Evolutionary conservation across 495 filamentous ascomycete genomes (phyloP).

Genomic region (Hypoxylon crocopeplum): DNA sequence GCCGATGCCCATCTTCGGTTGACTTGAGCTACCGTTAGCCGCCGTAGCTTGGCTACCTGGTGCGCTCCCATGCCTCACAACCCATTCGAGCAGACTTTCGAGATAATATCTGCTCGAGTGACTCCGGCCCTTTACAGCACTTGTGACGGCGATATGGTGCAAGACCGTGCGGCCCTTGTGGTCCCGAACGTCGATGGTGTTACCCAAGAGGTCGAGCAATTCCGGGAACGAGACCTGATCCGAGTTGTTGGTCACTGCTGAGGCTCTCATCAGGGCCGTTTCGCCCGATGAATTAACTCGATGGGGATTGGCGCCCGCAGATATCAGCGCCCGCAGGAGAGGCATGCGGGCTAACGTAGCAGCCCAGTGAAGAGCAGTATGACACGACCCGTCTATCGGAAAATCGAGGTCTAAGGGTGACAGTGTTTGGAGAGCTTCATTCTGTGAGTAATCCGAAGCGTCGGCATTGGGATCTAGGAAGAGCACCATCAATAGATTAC

Average conservation of each 20-base stretch:
- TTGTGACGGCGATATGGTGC: slow-evolving; percentile 94
- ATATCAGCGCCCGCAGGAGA: slow-evolving; percentile 78
- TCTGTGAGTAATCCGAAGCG: slow-evolving; percentile 59
- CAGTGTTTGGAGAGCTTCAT: slow-evolving; percentile 59
- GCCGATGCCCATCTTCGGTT: slow-evolving; percentile 77
- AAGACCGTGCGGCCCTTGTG: slow-evolving; percentile 87
- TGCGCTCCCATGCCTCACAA: slow-evolving; percentile 80
- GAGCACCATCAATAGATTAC: slow-evolving; percentile 81
- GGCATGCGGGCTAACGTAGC: slow-evolving; percentile 88
- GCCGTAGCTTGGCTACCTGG: slow-evolving; percentile 61
- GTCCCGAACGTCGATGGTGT: slow-evolving; percentile 91
- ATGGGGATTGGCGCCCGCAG: slow-evolving; percentile 82
- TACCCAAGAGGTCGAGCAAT: slow-evolving; percentile 82
- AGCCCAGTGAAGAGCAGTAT: slow-evolving; percentile 97
- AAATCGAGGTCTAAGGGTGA: slow-evolving; percentile 85
- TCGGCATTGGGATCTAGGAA: slow-evolving; percentile 78
- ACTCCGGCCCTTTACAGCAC: slow-evolving; percentile 86
- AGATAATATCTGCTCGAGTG: slow-evolving; percentile 90
- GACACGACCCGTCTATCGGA: slow-evolving; percentile 83
- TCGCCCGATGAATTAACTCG: slow-evolving; percentile 88
- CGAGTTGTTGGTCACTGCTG: slow-evolving; percentile 87
- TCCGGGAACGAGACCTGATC: slow-evolving; percentile 83
- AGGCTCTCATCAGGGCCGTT: slow-evolving; percentile 88
- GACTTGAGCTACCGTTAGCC: slow-evolving; percentile 37
- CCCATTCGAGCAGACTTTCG: slow-evolving; percentile 89